Percentiles rank a stretch among this genome's conserved stretches.
phyloP scores from a whole-genome alignment of 1,284 basidiomycete species.

The Porogramme epimiltina region DNA sequence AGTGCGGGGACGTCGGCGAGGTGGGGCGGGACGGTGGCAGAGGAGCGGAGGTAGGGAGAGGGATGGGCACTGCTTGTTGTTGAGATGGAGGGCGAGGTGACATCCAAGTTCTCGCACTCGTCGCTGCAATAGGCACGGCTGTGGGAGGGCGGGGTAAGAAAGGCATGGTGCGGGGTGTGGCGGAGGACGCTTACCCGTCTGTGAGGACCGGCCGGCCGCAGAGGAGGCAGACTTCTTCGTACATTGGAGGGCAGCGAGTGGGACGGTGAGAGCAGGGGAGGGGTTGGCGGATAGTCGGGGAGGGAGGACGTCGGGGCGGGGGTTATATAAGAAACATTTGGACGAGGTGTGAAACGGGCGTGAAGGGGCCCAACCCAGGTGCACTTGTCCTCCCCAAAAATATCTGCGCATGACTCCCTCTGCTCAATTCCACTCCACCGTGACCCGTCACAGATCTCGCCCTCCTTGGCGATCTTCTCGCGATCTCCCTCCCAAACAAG shows the following conservation, averaged over 20 bases:
- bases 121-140: slow-evolving; percentile 77
- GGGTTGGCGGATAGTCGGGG: slow-evolving; percentile 6
- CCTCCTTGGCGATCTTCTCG: slow-evolving; percentile 16
- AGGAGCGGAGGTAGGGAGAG: slow-evolving; percentile 60
- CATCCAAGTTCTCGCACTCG: slow-evolving; percentile 65
- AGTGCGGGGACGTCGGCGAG: slow-evolving; percentile 56
- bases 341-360: slow-evolving; percentile 21
- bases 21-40: slow-evolving; percentile 37
- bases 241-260: slow-evolving; percentile 45
- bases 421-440: slow-evolving; percentile 16
- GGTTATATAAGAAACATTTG: slow-evolving; percentile 23
- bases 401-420: slow-evolving; percentile 20
- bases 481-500: slow-evolving; percentile 14
- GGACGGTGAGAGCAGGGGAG: slow-evolving; percentile 1
- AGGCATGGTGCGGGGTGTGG: slow-evolving; percentile 11
- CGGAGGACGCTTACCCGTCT: slow-evolving; percentile 52
- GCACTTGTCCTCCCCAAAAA: slow-evolving; percentile 16
- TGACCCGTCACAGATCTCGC: slow-evolving; percentile 18
- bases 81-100: slow-evolving; percentile 65
- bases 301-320: slow-evolving; percentile 7
- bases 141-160: slow-evolving; percentile 26
- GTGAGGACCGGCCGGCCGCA: slow-evolving; percentile 63
- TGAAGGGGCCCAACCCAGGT: slow-evolving; percentile 10
- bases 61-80: slow-evolving; percentile 68
- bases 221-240: slow-evolving; percentile 72